A percentile compares a stretch with the other conserved stretches of the same genome.
phyloP scores from a whole-genome alignment of 2,329 filamentous ascomycete genomes.

The Orbilia ellipsospora region DNA sequence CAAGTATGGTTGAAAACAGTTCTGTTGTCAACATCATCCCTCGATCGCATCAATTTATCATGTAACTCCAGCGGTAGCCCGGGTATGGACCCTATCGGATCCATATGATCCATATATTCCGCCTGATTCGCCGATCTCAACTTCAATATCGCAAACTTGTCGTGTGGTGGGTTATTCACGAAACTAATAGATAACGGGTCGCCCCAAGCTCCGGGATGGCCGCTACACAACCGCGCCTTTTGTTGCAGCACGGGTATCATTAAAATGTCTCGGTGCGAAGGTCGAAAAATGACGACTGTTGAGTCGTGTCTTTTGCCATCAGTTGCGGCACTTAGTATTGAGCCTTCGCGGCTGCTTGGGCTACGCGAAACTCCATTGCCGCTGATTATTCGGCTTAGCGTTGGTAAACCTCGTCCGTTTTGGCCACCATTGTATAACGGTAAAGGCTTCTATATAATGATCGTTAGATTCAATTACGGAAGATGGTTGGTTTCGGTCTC shows the following conservation, averaged over 20 bases:
- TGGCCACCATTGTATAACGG: slow-evolving; percentile 13
- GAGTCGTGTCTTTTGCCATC: slow-evolving; percentile 36
- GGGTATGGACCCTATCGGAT: slow-evolving; percentile 26
- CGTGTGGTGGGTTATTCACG: slow-evolving; percentile 36
- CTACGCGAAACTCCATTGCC: slow-evolving; percentile 5
- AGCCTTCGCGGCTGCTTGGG: slow-evolving; percentile 22
- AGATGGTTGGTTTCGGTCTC: not conserved
- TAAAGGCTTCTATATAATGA: slow-evolving; percentile 16
- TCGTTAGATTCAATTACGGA: not conserved
- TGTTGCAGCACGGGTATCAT: slow-evolving; percentile 38
- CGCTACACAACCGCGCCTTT: slow-evolving; percentile 21
- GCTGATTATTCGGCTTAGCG: slow-evolving; percentile 19
- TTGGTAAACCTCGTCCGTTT: slow-evolving; percentile 22
- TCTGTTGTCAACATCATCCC: slow-evolving; percentile 33
- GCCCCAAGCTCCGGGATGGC: slow-evolving; percentile 23
- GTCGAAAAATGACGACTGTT: slow-evolving; percentile 32
- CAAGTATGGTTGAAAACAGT: slow-evolving; percentile 43
- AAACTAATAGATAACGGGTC: slow-evolving; percentile 35
- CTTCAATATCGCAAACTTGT: slow-evolving; percentile 37
- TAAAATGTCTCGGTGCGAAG: slow-evolving; percentile 34
- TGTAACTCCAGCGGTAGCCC: slow-evolving; percentile 35
- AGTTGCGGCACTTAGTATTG: slow-evolving; percentile 9
- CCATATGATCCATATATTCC: slow-evolving; percentile 8
- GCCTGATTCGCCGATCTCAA: slow-evolving; percentile 10
- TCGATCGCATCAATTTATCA: slow-evolving; percentile 22